A percentile compares a stretch with the other conserved stretches of the same genome.
These are phyloP conservation scores for Drechslera avenae DNA, from an alignment of 2,329 filamentous ascomycete genomes.

Conservation along the genomic window DNA sequence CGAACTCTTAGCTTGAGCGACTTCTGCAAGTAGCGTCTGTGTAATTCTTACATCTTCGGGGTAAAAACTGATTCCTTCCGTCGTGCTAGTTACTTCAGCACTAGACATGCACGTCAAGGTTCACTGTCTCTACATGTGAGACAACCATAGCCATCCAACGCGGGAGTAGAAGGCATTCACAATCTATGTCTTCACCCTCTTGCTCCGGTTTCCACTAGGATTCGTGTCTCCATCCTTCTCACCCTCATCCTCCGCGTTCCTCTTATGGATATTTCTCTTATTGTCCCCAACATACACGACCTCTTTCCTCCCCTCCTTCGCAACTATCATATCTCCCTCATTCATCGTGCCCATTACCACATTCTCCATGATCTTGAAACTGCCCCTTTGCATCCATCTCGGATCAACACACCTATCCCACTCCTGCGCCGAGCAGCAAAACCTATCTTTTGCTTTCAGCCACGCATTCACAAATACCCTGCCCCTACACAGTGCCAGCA, in stretches of 20 bases:
- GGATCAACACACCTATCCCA: conserved; percentile 25
- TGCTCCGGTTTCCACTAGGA: conserved; percentile 4
- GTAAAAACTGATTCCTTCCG: too few species aligned
- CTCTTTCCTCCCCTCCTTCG: not conserved
- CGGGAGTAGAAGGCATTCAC: too few species aligned
- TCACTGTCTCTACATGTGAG: too few species aligned
- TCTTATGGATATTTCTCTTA: not conserved
- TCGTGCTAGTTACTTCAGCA: too few species aligned
- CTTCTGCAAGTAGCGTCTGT: not conserved
- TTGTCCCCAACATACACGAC: not conserved
- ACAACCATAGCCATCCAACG: too few species aligned
- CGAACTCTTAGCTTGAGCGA: not conserved
- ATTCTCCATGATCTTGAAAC: conserved; percentile 19
- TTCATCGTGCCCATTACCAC: not conserved
- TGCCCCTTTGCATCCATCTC: conserved; percentile 13
- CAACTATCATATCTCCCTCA: not conserved
- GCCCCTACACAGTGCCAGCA: conserved; percentile 14
- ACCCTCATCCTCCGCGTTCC: not conserved
- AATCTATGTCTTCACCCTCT: conserved; percentile 2
- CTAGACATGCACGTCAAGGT: not conserved
- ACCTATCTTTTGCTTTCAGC: conserved; percentile 3
- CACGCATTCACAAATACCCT: conserved; percentile 5
- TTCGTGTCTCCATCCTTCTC: not conserved
- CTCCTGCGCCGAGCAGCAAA: conserved; percentile 15
- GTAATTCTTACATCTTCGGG: too few species aligned